These are phyloP conservation scores for Gleditsia sinensis DNA, from an alignment of 306 rosid species.

Conservation along the genomic window DNA sequence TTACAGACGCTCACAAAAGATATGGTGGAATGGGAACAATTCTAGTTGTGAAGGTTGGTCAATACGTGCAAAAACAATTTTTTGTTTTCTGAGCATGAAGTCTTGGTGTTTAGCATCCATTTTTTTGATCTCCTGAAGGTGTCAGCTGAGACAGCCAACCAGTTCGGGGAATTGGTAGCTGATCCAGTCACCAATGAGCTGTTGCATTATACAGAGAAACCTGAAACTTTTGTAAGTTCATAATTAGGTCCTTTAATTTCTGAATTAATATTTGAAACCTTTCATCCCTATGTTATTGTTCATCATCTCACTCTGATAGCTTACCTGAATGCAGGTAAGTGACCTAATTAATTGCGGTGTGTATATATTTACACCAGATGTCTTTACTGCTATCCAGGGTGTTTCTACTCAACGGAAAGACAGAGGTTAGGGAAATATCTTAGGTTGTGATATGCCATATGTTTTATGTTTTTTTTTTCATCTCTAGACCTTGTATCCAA, in stretches of 20 bases:
- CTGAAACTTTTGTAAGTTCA: constrained; percentile 89
- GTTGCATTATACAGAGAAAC: constrained; percentile 94
- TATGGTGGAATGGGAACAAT: constrained; percentile 95
- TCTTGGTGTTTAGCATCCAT: constrained; percentile 21
- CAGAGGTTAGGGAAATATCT: constrained; percentile 55
- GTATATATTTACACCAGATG: constrained; percentile 81
- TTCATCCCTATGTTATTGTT: neutral
- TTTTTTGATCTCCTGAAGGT: constrained; percentile 53
- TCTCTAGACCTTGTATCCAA: no score
- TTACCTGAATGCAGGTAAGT: constrained; percentile 73
- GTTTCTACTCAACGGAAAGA: constrained; percentile 82
- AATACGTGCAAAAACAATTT: neutral
- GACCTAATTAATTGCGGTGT: constrained; percentile 91
- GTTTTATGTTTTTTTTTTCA: no score
- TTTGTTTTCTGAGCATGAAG: constrained; percentile 19
- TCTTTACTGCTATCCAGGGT: constrained; percentile 75
- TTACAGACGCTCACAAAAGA: constrained; percentile 81
- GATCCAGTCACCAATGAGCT: constrained; percentile 88
- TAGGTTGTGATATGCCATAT: neutral
- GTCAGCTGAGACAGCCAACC: constrained; percentile 80
- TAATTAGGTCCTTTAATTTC: constrained; percentile 9
- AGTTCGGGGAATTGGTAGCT: constrained; percentile 92
- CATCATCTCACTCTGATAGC: constrained; percentile 14
- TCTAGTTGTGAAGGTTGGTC: constrained; percentile 81
- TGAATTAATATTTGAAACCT: constrained; percentile 26